Evolutionary conservation across 805 yeast genomes (phyloP), one percentile per base, ranked within the genome.

Genomic region (Groenewaldozyma tartarivorans): DNA sequence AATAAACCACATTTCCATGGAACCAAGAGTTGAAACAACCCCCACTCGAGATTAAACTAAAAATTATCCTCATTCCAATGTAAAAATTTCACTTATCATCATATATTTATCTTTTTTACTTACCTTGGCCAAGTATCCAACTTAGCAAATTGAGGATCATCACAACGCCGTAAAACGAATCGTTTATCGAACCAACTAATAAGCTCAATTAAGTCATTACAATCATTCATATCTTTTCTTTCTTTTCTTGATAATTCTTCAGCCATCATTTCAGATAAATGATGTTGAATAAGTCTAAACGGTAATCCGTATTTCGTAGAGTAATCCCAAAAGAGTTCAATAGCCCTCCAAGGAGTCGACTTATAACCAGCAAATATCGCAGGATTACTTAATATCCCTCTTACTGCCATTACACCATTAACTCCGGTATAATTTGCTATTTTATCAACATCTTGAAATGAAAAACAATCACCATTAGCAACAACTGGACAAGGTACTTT

Each of bases 391-490:
- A 92, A 63, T 2, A 85, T 66, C 0, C 98, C 98, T 46, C 98
- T 66, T 1, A 84, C 98, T 2, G 96, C 81, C 98, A 92, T 92
- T 5, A 92, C 82, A 5, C 97, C 98, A 56, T 85, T 92, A 32
- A 77, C 86, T 1, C 81, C 81, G 0, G 97, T 87, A 39, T 57
- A 57, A 9, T 71, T 63, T 0, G 75, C 74, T 20, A 90, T 88
- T 16, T 58, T 55, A 33, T 64, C 52, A n/a, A 82, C 79, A 56
- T 86, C 95, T 15, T 67, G 63, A 19, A 77, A 61, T 0, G 72
- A 56, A 53, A 81, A 81, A 54, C 95, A 88, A 60, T 92, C 97
- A n/a, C 98, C 98, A 55, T 92, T 92, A 2, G 97, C 96, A n/a
- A 92, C 81, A 1, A 92, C 87, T 0, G 96, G 97, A 0, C 69